Evolutionary conservation across 2,329 filamentous ascomycete species (phyloP), one percentile per base, ranked within the genome.

Genomic region (Pleurostoma richardsiae): DNA sequence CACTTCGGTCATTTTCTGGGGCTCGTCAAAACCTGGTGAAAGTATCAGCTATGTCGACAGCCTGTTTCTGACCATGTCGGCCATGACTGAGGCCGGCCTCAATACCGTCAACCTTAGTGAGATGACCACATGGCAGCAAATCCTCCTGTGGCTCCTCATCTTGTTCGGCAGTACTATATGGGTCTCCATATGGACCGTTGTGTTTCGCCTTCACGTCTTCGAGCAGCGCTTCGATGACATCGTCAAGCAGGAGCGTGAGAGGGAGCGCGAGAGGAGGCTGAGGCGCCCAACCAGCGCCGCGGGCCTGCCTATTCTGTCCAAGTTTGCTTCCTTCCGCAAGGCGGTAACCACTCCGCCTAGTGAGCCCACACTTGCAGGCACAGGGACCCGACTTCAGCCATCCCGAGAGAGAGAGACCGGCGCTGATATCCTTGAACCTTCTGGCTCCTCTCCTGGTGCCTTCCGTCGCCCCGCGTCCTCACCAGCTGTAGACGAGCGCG

Each of bases 61-160:
- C n/a, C 62, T 88, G 11, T 88, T 88, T 59, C 63, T 88, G 44
- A 76, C 78, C 43, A 72, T 83, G 39, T 85, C 80, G 46, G 82
- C 83, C 40, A 83, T 88, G 68, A 86, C 82, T 5, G 72, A 80
- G 45, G 78, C 83, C 5, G 85, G 85, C 0, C 67, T 88, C 47
- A 88, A 86, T 55, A 85, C 83, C 2, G 76, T 82, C 54, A 80
- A 85, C 57, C 65, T 88, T 28, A 83, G 77, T 46, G 67, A 72
- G 29, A 58, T 88, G 56, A 87, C 81, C 38, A 83, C 78, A 0
- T 85, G 82, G 58, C 85, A 89, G 61, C 86, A 89, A 60, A 66
- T 79, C 29, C 64, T 86, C 38, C 69, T 89, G 7, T 86, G 83
- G 55, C 49, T 83, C 4, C 68, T 87, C 39, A 83, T 88, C 50